These are phyloP conservation scores for Kalmusia sp. DNA, from an alignment of 2,329 filamentous ascomycete genomes.

Conservation along the genomic window DNA sequence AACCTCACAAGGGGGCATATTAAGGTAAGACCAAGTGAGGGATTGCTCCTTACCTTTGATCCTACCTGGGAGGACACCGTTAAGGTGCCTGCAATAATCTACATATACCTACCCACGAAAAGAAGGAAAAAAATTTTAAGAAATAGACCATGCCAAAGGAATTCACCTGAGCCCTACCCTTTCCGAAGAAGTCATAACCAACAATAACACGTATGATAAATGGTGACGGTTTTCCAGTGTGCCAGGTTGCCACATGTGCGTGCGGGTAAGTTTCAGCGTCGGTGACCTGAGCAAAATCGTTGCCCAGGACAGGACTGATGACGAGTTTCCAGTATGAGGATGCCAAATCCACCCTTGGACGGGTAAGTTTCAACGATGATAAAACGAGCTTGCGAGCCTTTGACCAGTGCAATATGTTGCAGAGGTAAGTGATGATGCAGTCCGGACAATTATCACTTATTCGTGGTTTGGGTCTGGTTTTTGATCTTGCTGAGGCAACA, in stretches of 20 bases:
- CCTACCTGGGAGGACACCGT: conserved; percentile 19
- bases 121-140: background rate
- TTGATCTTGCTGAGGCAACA: background rate
- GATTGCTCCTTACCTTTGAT: conserved; percentile 30
- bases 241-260: background rate
- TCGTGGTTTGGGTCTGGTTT: background rate
- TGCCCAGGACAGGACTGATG: too few species aligned
- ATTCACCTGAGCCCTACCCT: conserved; percentile 16
- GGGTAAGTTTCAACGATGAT: background rate
- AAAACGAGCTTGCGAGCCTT: background rate
- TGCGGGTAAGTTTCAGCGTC: too few species aligned
- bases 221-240: background rate
- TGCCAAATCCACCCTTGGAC: too few species aligned
- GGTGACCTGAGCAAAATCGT: too few species aligned
- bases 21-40: conserved; percentile 15
- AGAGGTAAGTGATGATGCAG: background rate
- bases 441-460: background rate
- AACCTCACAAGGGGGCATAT: too few species aligned
- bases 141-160: conserved; percentile 2
- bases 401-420: background rate
- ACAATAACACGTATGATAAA: too few species aligned
- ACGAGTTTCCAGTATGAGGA: too few species aligned
- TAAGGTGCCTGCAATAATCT: conserved; percentile 9
- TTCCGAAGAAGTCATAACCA: background rate
- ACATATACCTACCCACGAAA: conserved; percentile 23